Base-by-base conservation (phyloP, 306 rosid genomes). In the Cicer arietinum region DNA sequence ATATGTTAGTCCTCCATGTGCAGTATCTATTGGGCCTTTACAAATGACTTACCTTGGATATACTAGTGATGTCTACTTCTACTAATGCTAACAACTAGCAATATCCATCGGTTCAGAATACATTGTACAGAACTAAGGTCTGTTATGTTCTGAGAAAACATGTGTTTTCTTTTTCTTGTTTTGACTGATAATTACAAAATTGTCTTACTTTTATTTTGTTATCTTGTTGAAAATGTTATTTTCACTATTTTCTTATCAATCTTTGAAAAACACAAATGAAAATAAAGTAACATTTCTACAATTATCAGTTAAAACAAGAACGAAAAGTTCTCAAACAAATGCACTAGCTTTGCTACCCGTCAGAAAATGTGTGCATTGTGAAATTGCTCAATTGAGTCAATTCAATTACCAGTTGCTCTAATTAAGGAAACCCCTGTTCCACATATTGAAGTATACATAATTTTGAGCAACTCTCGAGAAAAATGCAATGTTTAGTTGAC, bases 401-500 rank as follows among this genome's bases (percentile, higher is more conserved):
- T 64, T 39, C 40, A 17, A 45, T 25, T 25, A 46, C 46, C 50
- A 6, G 18, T 47, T 58, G 44, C 59, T 41, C 54, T 10, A 47
- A 13, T 67, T 20, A 13, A 35, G 43, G 65, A 74, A 20, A 30
- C 12, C 64, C 52, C 41, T 37, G 40, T 67, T 45, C 48, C 12
- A 46, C 61, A 10, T 13, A 20, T 20, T 20, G 4, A 10, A 54
- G 61, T 9, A 10, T 48, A 64, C 57, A 45, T 59, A 10, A 69
- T 35, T 46, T 52, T 66, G 1, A 77, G 69, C 62, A 73, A 69
- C 22, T 78, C 46, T 52, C 14, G 9, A 54, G 71, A 51, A 69
- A 63, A 74, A 62, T 75, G 74, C 6, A 16, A 62, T 30, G 72
- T 56, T 52, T 69, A 69, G 77, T 75, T 25, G 69, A 60, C 71